A percentile compares a stretch with the other conserved stretches of the same genome.
Evolutionary conservation across 2,329 filamentous ascomycete genomes (phyloP).

Genomic region (Cytospora schulzeri): DNA sequence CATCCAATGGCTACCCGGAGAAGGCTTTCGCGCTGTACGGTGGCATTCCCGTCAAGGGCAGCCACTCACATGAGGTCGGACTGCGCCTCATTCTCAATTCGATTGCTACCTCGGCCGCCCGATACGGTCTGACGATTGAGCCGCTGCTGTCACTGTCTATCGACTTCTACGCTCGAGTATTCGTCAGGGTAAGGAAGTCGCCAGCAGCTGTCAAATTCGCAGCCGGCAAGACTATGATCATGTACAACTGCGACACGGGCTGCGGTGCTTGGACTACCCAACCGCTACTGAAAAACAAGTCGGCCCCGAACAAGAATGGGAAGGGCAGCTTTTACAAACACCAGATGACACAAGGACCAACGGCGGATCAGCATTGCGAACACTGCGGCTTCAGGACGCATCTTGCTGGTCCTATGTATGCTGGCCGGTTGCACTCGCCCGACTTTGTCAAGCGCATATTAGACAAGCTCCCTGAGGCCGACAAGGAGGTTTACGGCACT

Average conservation of each 20-base stretch:
- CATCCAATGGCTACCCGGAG: constrained; percentile 89
- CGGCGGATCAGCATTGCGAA: constrained; percentile 66
- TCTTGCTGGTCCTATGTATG: constrained; percentile 92
- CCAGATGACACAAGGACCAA: constrained; percentile 70
- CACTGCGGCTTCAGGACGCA: constrained; percentile 89
- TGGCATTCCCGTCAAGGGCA: constrained; percentile 81
- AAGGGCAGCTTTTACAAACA: constrained; percentile 76
- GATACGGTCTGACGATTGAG: constrained; percentile 86
- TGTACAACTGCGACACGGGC: constrained; percentile 87
- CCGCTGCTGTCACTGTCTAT: constrained; percentile 91
- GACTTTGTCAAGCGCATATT: constrained; percentile 82
- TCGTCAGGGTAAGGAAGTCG: constrained; percentile 78
- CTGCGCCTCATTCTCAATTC: constrained; percentile 83
- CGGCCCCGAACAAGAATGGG: constrained; percentile 69
- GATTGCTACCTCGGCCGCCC: constrained; percentile 76
- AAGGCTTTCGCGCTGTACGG: constrained; percentile 95
- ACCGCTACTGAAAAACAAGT: constrained; percentile 69
- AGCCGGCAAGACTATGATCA: constrained; percentile 87
- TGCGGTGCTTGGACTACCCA: constrained; percentile 93
- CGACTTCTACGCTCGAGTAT: constrained; percentile 91
- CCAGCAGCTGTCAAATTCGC: constrained; percentile 87
- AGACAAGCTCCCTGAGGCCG: constrained; percentile 66
- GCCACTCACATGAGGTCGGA: constrained; percentile 85
- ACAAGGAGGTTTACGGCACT: constrained; percentile 75
- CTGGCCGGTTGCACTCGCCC: constrained; percentile 80